These are phyloP conservation scores for Trichoderma endophyticum DNA, from an alignment of 2,329 filamentous ascomycete genomes.

Conservation along the genomic window DNA sequence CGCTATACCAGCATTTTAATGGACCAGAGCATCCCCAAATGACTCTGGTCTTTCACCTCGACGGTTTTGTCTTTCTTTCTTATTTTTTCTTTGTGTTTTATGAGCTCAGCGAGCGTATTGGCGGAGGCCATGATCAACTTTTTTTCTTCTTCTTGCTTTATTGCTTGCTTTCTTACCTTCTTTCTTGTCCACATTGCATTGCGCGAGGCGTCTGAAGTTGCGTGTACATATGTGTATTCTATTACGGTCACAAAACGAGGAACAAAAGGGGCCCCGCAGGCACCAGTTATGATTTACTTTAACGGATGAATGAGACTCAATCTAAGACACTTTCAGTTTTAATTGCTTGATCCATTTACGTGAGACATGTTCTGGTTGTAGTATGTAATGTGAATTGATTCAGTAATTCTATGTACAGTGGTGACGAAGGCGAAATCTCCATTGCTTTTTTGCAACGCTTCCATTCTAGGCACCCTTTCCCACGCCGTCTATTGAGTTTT, in stretches of 20 bases:
- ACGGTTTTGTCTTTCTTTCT: not conserved
- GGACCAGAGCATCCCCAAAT: not conserved
- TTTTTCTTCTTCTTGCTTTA: not conserved
- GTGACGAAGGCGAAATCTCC: not conserved
- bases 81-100: not conserved
- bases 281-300: slow-evolving; percentile 10
- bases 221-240: slow-evolving; percentile 15
- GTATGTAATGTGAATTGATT: not conserved
- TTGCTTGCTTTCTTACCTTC: not conserved
- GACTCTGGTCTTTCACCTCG: not conserved
- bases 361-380: not conserved
- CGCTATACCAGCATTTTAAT: slow-evolving; percentile 4
- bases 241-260: not conserved
- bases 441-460: not conserved
- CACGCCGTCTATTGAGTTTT: not conserved
- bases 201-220: slow-evolving; percentile 2
- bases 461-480: not conserved
- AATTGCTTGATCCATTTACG: not conserved
- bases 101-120: not conserved
- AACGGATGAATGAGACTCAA: slow-evolving; percentile 12
- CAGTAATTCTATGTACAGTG: not conserved
- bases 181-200: not conserved
- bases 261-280: not conserved
- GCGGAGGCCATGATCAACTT: not conserved
- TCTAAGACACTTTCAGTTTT: not conserved